Percentiles rank a stretch among this genome's conserved stretches.
Evolutionary conservation across 192 early-diverging fungal species (phyloP).

Genomic region (Coemansia sp.): DNA sequence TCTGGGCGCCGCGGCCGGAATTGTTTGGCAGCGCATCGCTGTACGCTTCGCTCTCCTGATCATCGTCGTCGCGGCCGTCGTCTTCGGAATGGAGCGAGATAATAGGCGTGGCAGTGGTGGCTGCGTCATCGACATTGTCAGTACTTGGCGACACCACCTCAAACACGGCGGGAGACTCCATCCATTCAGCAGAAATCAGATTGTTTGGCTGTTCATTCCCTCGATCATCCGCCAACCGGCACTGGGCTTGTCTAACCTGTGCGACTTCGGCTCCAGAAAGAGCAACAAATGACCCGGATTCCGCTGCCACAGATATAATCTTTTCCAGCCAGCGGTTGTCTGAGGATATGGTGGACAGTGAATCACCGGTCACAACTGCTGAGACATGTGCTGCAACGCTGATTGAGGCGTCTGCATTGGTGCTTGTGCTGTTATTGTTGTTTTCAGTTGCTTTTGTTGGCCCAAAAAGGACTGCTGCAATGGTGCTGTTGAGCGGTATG

Average conservation of each 20-base stretch:
- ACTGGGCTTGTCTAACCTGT: too few species aligned
- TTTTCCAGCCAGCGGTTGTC: neutral
- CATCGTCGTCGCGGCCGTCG: neutral
- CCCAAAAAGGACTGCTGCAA: slow-evolving; percentile 12
- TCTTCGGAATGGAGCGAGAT: neutral
- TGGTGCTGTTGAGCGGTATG: slow-evolving; percentile 15
- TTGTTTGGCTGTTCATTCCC: neutral
- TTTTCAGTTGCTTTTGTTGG: neutral
- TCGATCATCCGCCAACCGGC: neutral
- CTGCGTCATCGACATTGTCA: too few species aligned
- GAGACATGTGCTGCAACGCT: neutral
- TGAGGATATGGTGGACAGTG: neutral
- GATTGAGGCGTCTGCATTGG: neutral
- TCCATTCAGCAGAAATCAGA: neutral
- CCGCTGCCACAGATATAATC: neutral
- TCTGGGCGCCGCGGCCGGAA: slow-evolving; percentile 4
- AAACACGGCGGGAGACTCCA: neutral
- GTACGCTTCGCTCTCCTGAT: neutral
- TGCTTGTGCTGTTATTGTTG: neutral
- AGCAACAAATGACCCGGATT: neutral
- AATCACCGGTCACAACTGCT: neutral
- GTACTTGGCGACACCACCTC: neutral
- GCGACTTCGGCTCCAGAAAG: neutral
- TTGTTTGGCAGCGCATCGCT: slow-evolving; percentile 3
- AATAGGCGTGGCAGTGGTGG: neutral